Base-by-base conservation (phyloP, 306 rosid species). In the Vigna reflexopilosa region DNA sequence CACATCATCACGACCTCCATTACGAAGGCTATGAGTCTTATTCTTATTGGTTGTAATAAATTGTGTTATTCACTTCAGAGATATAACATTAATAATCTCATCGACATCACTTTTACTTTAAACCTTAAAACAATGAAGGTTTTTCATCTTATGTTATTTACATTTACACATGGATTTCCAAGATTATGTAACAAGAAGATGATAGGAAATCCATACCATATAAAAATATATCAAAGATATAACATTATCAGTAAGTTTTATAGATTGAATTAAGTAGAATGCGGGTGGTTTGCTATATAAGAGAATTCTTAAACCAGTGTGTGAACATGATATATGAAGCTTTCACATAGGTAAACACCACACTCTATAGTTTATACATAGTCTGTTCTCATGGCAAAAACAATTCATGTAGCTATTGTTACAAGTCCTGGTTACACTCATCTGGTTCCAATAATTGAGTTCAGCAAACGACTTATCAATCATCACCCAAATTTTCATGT, bases 391-490 rank as follows among this genome's bases (percentile, higher is more conserved):
- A 51, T 86, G 89, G 76, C 58, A 1, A 78, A 81, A 69, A 1
- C 55, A 61, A 30, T 11, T 6, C 0, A 61, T 42, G 15, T 61
- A 3, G 67, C 67, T 61, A 14, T 61, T 28, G 10, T 87, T 45
- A 9, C 86, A 42, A 81, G 83, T 67, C 84, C 84, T 2, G 88
- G 85, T 28, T 84, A 75, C 44, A 77, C 77, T 34, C 88, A 84
- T 73, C 70, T 83, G 14, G 82, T 83, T n/a, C 84, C 90, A 16
- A 34, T 84, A 36, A 7, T 67, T 6, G 90, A 87, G 36, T 80
- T 87, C 72, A 19, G 77, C 20, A 87, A 84, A 30, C 32, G 80
- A 30, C 75, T 87, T 4, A 2, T 84, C 36, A 51, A 50, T 0
- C 72, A 52, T 0, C 81, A 72, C 51, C 86, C 74, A 6, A 65